These are phyloP conservation scores for Sarocladiaceae sp. DNA, from an alignment of 2,329 filamentous ascomycete genomes.

Conservation along the genomic window DNA sequence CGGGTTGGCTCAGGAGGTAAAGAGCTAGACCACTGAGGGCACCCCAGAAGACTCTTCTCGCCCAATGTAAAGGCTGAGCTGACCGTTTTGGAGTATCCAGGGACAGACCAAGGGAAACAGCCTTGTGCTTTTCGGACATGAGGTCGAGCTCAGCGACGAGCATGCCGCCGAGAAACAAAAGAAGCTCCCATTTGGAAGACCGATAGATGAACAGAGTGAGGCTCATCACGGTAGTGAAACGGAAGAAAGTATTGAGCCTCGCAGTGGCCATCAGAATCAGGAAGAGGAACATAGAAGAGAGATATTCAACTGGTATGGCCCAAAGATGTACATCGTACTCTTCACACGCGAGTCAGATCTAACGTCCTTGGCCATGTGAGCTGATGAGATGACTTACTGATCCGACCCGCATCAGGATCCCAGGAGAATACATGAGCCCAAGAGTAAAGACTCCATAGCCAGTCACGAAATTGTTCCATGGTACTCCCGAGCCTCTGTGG, in stretches of 20 bases:
- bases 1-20: slow-evolving; percentile 43
- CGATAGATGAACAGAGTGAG: slow-evolving; percentile 42
- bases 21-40: slow-evolving; percentile 43
- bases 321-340: slow-evolving; percentile 56
- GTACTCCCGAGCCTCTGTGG: slow-evolving; percentile 32
- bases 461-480: slow-evolving; percentile 39
- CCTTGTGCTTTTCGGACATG: slow-evolving; percentile 41
- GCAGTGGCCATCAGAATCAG: slow-evolving; percentile 46
- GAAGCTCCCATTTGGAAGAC: slow-evolving; percentile 49
- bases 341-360: slow-evolving; percentile 17
- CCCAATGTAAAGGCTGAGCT: slow-evolving; percentile 4
- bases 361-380: slow-evolving; percentile 17
- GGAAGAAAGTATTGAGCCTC: slow-evolving; percentile 35
- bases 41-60: slow-evolving; percentile 29
- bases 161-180: slow-evolving; percentile 52
- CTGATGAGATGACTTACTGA: slow-evolving; percentile 26
- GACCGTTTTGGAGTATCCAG: slow-evolving; percentile 17
- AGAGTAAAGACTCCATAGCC: slow-evolving; percentile 42
- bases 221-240: slow-evolving; percentile 36
- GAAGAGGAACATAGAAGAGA: slow-evolving; percentile 55
- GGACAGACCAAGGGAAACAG: not conserved
- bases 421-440: slow-evolving; percentile 50
- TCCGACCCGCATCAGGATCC: slow-evolving; percentile 43
- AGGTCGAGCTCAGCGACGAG: slow-evolving; percentile 51
- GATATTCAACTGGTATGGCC: slow-evolving; percentile 60